Conservation (phyloP, 768 basidiomycete genomes). For the Podaxis carcinomalis region DNA sequence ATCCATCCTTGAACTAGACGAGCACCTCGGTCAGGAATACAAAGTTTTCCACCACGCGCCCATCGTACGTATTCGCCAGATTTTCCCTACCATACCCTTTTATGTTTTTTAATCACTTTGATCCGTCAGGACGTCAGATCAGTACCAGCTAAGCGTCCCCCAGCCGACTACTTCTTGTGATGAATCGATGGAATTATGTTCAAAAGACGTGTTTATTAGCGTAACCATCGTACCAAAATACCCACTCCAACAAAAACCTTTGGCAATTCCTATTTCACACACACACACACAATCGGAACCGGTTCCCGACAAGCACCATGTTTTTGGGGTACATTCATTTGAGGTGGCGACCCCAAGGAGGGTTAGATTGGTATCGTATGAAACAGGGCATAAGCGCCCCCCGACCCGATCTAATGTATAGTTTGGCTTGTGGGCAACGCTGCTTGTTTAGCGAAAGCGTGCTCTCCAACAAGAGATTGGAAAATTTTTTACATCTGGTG, state of each 20-base stretch:
- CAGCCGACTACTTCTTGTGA: constrained; percentile 83
- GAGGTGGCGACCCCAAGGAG: background rate
- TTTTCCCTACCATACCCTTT: background rate
- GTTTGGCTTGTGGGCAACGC: background rate
- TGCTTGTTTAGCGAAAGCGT: background rate
- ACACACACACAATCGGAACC: background rate
- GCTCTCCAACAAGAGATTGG: background rate
- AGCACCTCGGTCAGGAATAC: constrained; percentile 90
- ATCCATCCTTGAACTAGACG: constrained; percentile 91
- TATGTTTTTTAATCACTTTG: constrained; percentile 10
- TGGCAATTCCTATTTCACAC: background rate
- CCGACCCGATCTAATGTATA: background rate
- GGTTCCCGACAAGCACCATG: background rate
- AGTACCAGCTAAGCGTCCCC: constrained; percentile 79
- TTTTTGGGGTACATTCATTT: constrained; percentile 1
- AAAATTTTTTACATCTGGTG: background rate
- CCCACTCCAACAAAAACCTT: background rate
- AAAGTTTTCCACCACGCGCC: constrained; percentile 93
- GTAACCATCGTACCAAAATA: background rate
- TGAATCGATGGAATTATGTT: background rate
- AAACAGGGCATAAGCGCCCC: background rate
- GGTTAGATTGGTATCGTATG: constrained; percentile 2
- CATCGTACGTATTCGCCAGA: constrained; percentile 47
- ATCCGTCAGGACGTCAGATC: constrained; percentile 67
- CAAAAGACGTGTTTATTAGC: background rate